Conservation (phyloP, 495 filamentous ascomycete species). For the Cudoniella acicularis region DNA sequence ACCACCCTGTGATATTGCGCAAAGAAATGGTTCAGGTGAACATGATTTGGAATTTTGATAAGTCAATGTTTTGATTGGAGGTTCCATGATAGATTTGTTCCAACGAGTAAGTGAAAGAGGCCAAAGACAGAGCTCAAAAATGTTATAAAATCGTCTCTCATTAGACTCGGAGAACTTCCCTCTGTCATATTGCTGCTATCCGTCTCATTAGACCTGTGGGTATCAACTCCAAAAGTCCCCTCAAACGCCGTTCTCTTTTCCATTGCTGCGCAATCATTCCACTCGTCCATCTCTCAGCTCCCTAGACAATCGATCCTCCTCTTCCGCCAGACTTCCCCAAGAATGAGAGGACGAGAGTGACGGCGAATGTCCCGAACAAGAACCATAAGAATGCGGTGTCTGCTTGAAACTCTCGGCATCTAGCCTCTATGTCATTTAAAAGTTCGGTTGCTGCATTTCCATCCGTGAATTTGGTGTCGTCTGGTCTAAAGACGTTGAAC, state of each 20-base stretch:
- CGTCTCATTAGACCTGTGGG: background rate
- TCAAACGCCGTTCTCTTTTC: background rate
- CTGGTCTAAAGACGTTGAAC: too few relatives aligned
- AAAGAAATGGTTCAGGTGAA: too few relatives aligned
- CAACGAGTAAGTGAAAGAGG: background rate
- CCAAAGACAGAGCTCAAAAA: background rate
- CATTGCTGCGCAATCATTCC: background rate
- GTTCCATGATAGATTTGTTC: too few relatives aligned
- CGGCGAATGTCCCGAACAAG: slow-evolving; percentile 4
- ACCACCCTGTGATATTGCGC: too few relatives aligned
- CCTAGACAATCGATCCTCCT: slow-evolving; percentile 14
- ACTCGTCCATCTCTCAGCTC: background rate
- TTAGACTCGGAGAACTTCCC: background rate
- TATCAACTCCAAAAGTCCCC: background rate
- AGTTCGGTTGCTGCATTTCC: background rate
- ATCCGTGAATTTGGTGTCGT: background rate
- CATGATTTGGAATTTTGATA: too few relatives aligned
- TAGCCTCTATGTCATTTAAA: background rate
- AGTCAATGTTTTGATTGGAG: too few relatives aligned
- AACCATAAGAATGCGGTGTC: slow-evolving; percentile 23
- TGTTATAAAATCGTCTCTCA: background rate
- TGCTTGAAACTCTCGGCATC: slow-evolving; percentile 19
- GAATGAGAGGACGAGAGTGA: slow-evolving; percentile 2
- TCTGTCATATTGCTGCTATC: background rate
- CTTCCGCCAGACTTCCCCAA: slow-evolving; percentile 1